Evolutionary conservation across 306 rosid genomes (phyloP), one percentile per base, ranked within the genome.

Genomic region (Sicyos edulis): DNA sequence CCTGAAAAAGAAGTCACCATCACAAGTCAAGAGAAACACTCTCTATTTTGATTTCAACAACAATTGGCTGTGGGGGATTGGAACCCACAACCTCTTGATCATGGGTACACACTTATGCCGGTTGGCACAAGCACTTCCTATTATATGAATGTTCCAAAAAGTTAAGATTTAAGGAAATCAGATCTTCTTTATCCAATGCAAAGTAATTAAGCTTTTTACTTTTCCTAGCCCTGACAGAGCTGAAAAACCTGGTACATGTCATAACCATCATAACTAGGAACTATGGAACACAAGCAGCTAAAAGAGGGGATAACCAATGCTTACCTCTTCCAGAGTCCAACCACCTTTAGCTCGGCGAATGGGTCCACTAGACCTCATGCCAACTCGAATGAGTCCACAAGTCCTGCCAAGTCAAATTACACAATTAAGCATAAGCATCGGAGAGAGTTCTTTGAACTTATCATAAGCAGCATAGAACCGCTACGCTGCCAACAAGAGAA

Each of bases 341-440:
- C 99, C 99, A 47, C 97, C 99, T 83, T 91, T 95, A 3, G 99
- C 99, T 17, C 99, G 89, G 76, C 99, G 92, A 75, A 95, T 89
- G 52, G 99, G 99, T 72, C 99, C 97, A 15, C 92, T 89, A 29
- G 88, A 84, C 80, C 97, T 89, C 47, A 42, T 1, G 47, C 47
- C 47, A 42, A 42, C 11, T 42, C 47, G 47, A 42, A 42, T 42
- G 47, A 12, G 47, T 42, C 2, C 47, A 42, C 47, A 0, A 9
- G 47, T 9, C 85, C 99, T 95, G 87, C 70, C 77, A 70, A 70
- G 17, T 70, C 51, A 81, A 81, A 75, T 73, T 44, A 62, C 54
- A 71, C 49, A 71, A 60, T 22, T 71, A 74, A 71, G 77, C 65
- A 63, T 32, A 52, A 12, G 19, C 69, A 29, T 20, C 71, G 29